Evolutionary conservation across 352 stramenopile species (phyloP).

Genomic region (Phytophthora idaei): DNA sequence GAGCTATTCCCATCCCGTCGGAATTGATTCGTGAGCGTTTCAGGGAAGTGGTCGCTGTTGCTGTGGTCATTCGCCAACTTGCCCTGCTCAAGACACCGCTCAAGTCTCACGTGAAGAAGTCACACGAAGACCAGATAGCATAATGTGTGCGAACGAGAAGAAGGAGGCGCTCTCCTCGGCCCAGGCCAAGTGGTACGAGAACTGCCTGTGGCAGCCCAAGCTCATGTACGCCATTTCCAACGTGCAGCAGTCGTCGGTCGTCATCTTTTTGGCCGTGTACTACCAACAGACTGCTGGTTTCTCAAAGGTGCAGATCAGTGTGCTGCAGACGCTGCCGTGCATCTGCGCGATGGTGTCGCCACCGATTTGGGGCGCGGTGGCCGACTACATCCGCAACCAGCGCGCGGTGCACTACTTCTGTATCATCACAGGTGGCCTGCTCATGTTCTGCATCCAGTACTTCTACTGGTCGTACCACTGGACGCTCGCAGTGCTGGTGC

Average conservation of each 20-base stretch:
- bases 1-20: slow-evolving; percentile 23
- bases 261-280: slow-evolving; percentile 78
- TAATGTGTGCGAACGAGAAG: slow-evolving; percentile 16
- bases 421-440: slow-evolving; percentile 54
- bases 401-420: slow-evolving; percentile 64
- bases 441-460: slow-evolving; percentile 67
- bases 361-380: slow-evolving; percentile 69
- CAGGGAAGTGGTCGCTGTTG: background rate
- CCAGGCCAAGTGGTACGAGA: slow-evolving; percentile 30
- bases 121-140: slow-evolving; percentile 2
- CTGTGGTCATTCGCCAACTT: slow-evolving; percentile 22
- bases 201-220: slow-evolving; percentile 63
- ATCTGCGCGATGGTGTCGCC: slow-evolving; percentile 67
- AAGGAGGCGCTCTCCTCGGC: slow-evolving; percentile 3
- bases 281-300: slow-evolving; percentile 63
- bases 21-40: slow-evolving; percentile 18
- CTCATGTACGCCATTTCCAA: slow-evolving; percentile 73
- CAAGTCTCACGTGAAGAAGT: slow-evolving; percentile 15
- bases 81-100: slow-evolving; percentile 4
- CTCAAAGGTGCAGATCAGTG: slow-evolving; percentile 74
- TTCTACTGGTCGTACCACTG: slow-evolving; percentile 49
- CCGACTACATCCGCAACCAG: slow-evolving; percentile 64
- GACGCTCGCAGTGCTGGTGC: slow-evolving; percentile 47
- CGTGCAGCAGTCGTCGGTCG: slow-evolving; percentile 58
- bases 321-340: slow-evolving; percentile 67